These are phyloP conservation scores for Trypanosoma platydactyli DNA, from an alignment of 208 protist genomes.

Conservation along the genomic window DNA sequence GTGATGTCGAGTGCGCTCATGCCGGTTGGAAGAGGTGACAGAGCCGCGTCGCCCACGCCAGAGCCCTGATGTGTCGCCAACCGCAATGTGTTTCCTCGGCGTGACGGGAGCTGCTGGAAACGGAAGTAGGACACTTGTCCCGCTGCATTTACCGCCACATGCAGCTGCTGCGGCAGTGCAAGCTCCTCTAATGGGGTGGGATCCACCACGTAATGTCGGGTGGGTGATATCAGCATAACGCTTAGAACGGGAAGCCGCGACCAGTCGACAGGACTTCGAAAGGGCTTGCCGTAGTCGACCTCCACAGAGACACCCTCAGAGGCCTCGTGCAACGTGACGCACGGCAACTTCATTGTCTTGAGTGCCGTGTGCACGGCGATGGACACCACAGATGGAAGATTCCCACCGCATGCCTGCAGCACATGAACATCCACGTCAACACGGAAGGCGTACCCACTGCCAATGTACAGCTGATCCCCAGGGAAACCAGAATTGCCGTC, in stretches of 20 bases:
- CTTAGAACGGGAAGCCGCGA: constrained; percentile 54
- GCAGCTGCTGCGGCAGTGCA: constrained; percentile 77
- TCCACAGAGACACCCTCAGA: constrained; percentile 60
- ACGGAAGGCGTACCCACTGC: constrained; percentile 69
- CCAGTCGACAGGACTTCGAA: constrained; percentile 54
- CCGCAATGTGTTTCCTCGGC: constrained; percentile 52
- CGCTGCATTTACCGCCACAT: constrained; percentile 50
- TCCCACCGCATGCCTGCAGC: constrained; percentile 64
- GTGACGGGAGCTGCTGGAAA: constrained; percentile 72
- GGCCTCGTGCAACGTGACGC: constrained; percentile 61
- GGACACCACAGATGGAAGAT: constrained; percentile 45
- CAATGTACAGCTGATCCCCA: constrained; percentile 63
- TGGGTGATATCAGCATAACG: constrained; percentile 62
- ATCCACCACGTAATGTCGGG: constrained; percentile 80
- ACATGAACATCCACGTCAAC: constrained; percentile 86
- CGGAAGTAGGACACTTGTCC: constrained; percentile 60
- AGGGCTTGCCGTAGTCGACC: constrained; percentile 69
- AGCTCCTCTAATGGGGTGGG: constrained; percentile 70
- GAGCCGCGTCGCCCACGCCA: not conserved
- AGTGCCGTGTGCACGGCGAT: constrained; percentile 73
- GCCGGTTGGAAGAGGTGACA: constrained; percentile 1
- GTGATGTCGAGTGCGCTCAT: constrained; percentile 18
- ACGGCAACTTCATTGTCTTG: constrained; percentile 47
- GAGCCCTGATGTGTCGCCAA: constrained; percentile 16
- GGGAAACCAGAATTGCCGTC: constrained; percentile 40